A percentile compares a stretch with the other conserved stretches of the same genome.
These are phyloP conservation scores for Taphrina wiesneri DNA, from an alignment of 1,139 yeast genomes.

Conservation along the genomic window DNA sequence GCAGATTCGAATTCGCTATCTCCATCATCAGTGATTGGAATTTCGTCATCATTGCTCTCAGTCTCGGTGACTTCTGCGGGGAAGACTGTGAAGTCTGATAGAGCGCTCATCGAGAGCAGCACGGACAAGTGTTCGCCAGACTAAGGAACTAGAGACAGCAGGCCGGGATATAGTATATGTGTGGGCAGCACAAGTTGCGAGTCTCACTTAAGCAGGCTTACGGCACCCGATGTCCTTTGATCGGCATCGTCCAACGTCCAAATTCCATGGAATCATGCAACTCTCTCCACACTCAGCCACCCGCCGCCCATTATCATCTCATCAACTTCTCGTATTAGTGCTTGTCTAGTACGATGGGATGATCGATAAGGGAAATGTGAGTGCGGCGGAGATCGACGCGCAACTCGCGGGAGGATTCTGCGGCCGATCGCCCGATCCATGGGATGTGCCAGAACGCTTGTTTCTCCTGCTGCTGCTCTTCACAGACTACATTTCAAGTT, in stretches of 20 bases:
- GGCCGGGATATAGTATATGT: not conserved
- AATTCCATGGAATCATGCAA: too few species aligned
- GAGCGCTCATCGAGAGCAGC: not conserved
- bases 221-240: not conserved
- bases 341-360: not conserved
- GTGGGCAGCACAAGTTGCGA: too few species aligned
- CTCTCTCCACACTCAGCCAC: not conserved
- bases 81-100: not conserved
- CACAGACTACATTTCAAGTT: too few species aligned
- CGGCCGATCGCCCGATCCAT: too few species aligned
- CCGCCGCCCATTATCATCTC: not conserved
- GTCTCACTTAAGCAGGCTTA: not conserved
- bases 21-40: slow-evolving; percentile 13
- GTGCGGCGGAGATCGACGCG: not conserved
- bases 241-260: not conserved
- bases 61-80: not conserved
- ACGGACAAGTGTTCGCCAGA: too few species aligned
- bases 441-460: too few species aligned
- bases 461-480: too few species aligned
- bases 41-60: slow-evolving; percentile 1
- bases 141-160: too few species aligned
- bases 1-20: slow-evolving; percentile 19
- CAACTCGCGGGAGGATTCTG: not conserved
- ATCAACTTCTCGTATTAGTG: not conserved
- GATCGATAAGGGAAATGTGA: not conserved